Conservation (phyloP, 2,329 filamentous ascomycete species). For the Fusarium buxicola region DNA sequence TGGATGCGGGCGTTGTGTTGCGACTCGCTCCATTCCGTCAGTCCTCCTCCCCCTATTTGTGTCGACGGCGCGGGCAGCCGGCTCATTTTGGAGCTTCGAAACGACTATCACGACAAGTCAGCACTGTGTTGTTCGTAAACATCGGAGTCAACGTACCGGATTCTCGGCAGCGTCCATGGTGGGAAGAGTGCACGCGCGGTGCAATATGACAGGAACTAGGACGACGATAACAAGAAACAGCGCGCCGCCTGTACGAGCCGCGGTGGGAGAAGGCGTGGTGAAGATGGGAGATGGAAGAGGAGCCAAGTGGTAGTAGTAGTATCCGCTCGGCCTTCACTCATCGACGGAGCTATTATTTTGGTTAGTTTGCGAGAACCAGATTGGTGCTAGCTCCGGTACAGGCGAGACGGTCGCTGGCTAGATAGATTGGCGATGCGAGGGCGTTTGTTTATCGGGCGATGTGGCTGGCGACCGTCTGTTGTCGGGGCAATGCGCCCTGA, state of each 20-base stretch:
- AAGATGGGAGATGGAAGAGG: constrained; percentile 18
- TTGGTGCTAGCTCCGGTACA: constrained; percentile 37
- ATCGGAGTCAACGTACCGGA: constrained; percentile 41
- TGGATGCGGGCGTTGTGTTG: constrained; percentile 67
- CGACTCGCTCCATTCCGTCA: constrained; percentile 70
- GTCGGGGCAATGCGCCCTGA: constrained; percentile 28
- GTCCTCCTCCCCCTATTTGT: constrained; percentile 50
- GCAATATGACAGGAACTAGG: constrained; percentile 41
- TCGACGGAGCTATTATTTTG: constrained; percentile 44
- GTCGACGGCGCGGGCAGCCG: constrained; percentile 48
- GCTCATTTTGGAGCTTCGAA: constrained; percentile 49
- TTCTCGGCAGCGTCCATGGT: constrained; percentile 51
- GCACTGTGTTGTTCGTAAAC: constrained; percentile 2
- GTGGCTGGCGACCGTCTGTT: constrained; percentile 25
- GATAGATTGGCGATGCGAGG: constrained; percentile 44
- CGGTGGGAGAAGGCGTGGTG: constrained; percentile 44
- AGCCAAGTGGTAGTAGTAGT: constrained; percentile 14
- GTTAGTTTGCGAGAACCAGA: constrained; percentile 38
- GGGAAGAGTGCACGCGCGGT: constrained; percentile 39
- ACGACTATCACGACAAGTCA: constrained; percentile 35
- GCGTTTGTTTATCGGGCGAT: constrained; percentile 42
- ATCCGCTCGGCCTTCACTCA: constrained; percentile 19
- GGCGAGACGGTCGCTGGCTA: constrained; percentile 10
- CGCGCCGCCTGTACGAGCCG: constrained; percentile 45
- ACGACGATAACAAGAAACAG: constrained; percentile 53